Percentiles rank a stretch among this genome's conserved stretches.
Evolutionary conservation across 2,329 filamentous ascomycete genomes (phyloP).

Genomic region (Aureobasidium uvarum): DNA sequence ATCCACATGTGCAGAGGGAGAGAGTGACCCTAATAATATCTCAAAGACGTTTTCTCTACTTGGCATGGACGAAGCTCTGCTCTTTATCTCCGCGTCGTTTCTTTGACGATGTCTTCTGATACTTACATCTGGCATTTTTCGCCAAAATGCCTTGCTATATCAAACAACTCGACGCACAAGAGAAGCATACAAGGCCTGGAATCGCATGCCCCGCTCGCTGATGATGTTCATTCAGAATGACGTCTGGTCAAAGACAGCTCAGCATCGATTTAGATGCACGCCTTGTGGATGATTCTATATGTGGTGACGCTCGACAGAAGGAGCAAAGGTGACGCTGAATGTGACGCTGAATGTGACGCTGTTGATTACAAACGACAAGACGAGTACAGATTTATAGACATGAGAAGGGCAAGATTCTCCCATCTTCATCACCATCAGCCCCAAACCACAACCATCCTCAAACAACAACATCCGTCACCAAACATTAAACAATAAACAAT

Average conservation of each 20-base stretch:
- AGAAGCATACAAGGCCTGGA: too few relatives aligned
- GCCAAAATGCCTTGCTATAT: too few relatives aligned
- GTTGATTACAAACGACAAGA: background rate
- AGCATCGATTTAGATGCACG: background rate
- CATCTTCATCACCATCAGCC: background rate
- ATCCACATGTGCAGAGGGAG: too few relatives aligned
- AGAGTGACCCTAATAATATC: too few relatives aligned
- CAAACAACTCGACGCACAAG: too few relatives aligned
- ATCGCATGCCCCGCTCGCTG: background rate
- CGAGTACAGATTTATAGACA: too few relatives aligned
- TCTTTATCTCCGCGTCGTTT: too few relatives aligned
- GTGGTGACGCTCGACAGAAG: background rate
- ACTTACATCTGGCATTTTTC: too few relatives aligned
- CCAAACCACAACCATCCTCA: background rate
- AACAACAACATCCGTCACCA: background rate
- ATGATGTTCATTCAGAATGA: slow-evolving; percentile 1
- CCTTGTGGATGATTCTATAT: background rate
- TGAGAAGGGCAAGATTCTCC: too few relatives aligned
- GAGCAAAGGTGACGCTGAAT: background rate
- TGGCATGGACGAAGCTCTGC: too few relatives aligned
- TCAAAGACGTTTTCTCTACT: too few relatives aligned
- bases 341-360: slow-evolving; percentile 4
- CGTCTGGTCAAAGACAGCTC: background rate
- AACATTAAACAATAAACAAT: background rate
- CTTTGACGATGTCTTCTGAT: too few relatives aligned